These are phyloP conservation scores for Veloporphyrellus conicus DNA, from an alignment of 1,284 basidiomycete genomes.

Conservation along the genomic window DNA sequence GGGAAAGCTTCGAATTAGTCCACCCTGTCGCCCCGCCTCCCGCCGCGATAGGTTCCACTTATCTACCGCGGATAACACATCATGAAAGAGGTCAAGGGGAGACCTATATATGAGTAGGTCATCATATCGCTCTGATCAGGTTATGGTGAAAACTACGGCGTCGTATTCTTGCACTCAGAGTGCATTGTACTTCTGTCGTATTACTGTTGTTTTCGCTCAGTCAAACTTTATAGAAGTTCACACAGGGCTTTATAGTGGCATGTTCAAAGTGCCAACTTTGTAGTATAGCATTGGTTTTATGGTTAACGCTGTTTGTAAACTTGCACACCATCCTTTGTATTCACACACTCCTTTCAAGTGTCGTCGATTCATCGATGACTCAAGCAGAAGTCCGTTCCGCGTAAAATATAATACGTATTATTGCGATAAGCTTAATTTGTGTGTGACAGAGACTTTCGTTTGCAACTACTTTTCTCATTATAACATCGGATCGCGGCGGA, in stretches of 20 bases:
- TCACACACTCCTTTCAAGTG: background rate
- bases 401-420: too few relatives aligned
- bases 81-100: background rate
- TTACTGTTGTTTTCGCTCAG: too few relatives aligned
- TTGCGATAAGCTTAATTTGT: too few relatives aligned
- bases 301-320: background rate
- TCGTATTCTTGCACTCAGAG: background rate
- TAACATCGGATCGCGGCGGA: too few relatives aligned
- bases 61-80: background rate
- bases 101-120: background rate
- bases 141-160: background rate
- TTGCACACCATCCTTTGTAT: background rate
- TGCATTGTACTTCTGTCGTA: background rate
- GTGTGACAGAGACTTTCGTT: too few relatives aligned
- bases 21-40: background rate
- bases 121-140: background rate
- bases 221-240: background rate
- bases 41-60: background rate
- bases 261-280: background rate
- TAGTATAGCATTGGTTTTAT: background rate
- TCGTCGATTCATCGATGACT: too few relatives aligned
- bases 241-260: background rate
- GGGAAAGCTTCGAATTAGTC: constrained; percentile 5
- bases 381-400: too few relatives aligned
- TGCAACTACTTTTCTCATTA: too few relatives aligned